Conservation (phyloP, 257 asterid genomes). For the Rubia yunnanensis region DNA sequence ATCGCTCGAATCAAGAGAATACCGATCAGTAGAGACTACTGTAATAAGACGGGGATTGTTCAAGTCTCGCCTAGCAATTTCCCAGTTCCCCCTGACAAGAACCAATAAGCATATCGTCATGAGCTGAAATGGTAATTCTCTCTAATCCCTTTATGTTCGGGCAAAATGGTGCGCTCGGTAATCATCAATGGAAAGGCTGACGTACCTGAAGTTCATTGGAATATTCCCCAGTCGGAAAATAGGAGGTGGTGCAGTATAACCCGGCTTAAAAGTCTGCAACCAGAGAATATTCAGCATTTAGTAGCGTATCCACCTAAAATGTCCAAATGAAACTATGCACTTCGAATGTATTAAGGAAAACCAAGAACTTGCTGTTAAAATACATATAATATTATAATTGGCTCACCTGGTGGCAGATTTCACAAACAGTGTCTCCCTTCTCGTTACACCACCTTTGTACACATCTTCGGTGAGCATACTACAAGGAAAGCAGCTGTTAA, state of each 20-base stretch:
- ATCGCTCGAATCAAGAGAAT: conserved; percentile 38
- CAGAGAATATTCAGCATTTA: not conserved
- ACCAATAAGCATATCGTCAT: conserved; percentile 11
- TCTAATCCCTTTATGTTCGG: not conserved
- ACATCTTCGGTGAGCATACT: conserved; percentile 97
- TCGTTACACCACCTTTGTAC: conserved; percentile 96
- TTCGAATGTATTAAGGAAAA: not conserved
- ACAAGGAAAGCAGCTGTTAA: conserved; percentile 18
- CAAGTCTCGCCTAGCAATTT: conserved; percentile 62
- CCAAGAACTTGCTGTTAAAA: not conserved
- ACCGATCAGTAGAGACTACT: conserved; percentile 63
- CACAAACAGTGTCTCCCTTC: conserved; percentile 93
- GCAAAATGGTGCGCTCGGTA: not conserved
- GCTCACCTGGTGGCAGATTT: conserved; percentile 92
- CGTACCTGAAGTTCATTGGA: conserved; percentile 76
- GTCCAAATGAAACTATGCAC: not conserved
- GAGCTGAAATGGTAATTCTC: not conserved
- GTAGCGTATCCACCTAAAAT: not conserved
- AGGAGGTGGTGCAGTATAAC: conserved; percentile 92
- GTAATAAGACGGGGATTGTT: conserved; percentile 66
- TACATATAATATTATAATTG: not conserved
- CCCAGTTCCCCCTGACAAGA: conserved; percentile 82
- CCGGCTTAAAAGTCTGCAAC: conserved; percentile 82
- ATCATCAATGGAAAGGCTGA: not conserved
- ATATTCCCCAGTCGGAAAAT: conserved; percentile 68